phyloP scores from a whole-genome alignment of 2,329 filamentous ascomycete species.

The Dothiorella sarmentorum region DNA sequence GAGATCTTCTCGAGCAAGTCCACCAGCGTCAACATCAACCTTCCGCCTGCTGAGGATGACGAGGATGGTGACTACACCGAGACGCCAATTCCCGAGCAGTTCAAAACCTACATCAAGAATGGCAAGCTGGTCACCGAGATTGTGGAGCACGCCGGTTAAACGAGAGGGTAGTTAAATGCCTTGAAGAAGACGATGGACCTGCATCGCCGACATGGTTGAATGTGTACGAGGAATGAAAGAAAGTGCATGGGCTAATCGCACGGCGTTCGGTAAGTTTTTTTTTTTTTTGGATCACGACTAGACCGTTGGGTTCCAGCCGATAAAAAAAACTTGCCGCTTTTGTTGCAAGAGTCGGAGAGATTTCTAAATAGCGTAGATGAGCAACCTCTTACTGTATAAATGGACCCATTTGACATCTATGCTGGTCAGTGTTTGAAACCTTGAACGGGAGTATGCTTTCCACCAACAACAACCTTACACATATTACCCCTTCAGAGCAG shows the following conservation, averaged over 20 bases:
- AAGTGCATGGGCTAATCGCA: background rate
- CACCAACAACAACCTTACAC: no score
- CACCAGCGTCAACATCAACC: constrained; percentile 79
- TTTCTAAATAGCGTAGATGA: background rate
- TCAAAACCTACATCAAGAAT: constrained; percentile 74
- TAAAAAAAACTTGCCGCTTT: background rate
- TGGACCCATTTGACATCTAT: background rate
- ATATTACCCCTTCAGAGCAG: no score
- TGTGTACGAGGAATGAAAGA: constrained; percentile 2
- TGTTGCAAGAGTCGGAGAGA: background rate
- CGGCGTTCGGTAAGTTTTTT: constrained; percentile 11
- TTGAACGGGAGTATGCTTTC: no score
- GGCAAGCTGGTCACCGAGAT: constrained; percentile 86
- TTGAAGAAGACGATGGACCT: background rate
- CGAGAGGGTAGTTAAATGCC: background rate
- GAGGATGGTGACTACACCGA: constrained; percentile 84
- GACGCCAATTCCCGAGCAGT: constrained; percentile 82
- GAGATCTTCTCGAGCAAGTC: constrained; percentile 91
- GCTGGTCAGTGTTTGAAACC: no score
- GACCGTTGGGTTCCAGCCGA: background rate
- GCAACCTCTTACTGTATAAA: constrained; percentile 12
- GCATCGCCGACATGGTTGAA: background rate
- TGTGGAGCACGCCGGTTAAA: constrained; percentile 81
- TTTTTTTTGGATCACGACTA: background rate
- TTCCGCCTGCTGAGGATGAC: constrained; percentile 62